These are phyloP conservation scores for Cystofilobasidium capitatum DNA, from an alignment of 768 basidiomycete genomes.

Conservation along the genomic window DNA sequence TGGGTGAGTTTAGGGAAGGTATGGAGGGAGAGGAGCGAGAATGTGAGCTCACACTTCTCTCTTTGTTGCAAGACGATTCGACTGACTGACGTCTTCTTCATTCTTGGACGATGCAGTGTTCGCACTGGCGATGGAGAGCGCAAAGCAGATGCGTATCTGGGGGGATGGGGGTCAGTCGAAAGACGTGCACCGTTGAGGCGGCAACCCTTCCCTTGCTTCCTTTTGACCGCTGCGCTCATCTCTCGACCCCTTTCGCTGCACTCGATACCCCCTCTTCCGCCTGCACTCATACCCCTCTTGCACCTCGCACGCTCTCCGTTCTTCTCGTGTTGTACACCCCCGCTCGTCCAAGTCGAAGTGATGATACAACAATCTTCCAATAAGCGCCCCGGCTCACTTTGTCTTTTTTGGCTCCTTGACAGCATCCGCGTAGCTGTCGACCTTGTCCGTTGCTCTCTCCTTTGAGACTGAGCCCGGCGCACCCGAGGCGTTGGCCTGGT, in stretches of 20 bases:
- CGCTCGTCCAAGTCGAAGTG: too few species aligned
- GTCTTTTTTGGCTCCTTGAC: too few species aligned
- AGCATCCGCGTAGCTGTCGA: too few species aligned
- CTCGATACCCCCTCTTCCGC: background rate
- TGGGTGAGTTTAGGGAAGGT: constrained; percentile 72
- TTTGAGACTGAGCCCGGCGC: too few species aligned
- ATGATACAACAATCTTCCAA: too few species aligned
- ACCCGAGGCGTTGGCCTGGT: too few species aligned
- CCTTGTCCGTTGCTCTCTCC: too few species aligned
- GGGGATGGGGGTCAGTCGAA: constrained; percentile 52
- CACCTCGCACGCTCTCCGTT: too few species aligned
- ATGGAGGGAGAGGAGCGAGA: constrained; percentile 88
- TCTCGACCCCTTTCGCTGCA: background rate
- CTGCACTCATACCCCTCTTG: background rate
- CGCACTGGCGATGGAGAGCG: constrained; percentile 70
- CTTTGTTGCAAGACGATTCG: background rate
- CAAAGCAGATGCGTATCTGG: constrained; percentile 68
- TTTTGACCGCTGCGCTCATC: background rate
- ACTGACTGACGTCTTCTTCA: background rate
- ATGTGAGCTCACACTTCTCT: constrained; percentile 46
- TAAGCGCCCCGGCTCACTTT: too few species aligned
- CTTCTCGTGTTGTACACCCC: constrained; percentile 7
- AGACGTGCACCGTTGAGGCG: background rate
- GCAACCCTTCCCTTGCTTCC: background rate
- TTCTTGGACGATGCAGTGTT: constrained; percentile 60